A percentile compares a stretch with the other conserved stretches of the same genome.
Conservation (phyloP, 140 eudicot species). For the Ambrosia hybrid region DNA sequence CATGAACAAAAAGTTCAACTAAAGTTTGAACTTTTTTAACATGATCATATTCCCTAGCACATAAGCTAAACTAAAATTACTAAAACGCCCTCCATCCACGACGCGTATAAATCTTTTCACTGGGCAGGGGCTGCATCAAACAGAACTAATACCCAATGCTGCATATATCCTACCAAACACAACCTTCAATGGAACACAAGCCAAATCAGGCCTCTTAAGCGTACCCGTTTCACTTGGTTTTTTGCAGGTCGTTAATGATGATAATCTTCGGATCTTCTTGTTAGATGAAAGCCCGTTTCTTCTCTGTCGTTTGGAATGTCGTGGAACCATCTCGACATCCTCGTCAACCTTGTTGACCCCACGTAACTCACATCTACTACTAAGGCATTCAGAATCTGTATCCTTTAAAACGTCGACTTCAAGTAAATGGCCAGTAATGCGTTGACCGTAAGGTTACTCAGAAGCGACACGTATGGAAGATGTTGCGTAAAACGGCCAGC, state of each 20-base stretch:
- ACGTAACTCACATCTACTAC: conserved; percentile 57
- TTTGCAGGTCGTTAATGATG: conserved; percentile 58
- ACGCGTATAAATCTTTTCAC: conserved; percentile 9
- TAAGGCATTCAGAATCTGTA: conserved; percentile 41
- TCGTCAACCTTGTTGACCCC: conserved; percentile 25
- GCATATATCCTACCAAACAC: conserved; percentile 80
- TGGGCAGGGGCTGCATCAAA: neutral
- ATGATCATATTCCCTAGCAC: conserved; percentile 27
- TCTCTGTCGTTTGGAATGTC: conserved; percentile 36
- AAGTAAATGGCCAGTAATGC: conserved; percentile 69
- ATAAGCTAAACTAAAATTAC: neutral
- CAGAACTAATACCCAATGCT: conserved; percentile 45
- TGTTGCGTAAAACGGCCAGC: conserved; percentile 43
- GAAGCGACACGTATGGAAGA: conserved; percentile 69
- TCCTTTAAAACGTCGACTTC: conserved; percentile 59
- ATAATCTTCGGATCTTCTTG: conserved; percentile 67
- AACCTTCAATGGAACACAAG: conserved; percentile 73
- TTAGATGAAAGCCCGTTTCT: conserved; percentile 42
- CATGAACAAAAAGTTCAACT: conserved; percentile 4
- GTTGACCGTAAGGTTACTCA: conserved; percentile 63
- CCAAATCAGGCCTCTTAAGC: conserved; percentile 53
- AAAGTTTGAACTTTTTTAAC: conserved; percentile 22
- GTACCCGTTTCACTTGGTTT: conserved; percentile 34
- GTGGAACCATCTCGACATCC: conserved; percentile 13
- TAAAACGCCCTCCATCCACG: conserved; percentile 19